Conservation (phyloP, 805 yeast species). For the Myxozyma geophila region DNA sequence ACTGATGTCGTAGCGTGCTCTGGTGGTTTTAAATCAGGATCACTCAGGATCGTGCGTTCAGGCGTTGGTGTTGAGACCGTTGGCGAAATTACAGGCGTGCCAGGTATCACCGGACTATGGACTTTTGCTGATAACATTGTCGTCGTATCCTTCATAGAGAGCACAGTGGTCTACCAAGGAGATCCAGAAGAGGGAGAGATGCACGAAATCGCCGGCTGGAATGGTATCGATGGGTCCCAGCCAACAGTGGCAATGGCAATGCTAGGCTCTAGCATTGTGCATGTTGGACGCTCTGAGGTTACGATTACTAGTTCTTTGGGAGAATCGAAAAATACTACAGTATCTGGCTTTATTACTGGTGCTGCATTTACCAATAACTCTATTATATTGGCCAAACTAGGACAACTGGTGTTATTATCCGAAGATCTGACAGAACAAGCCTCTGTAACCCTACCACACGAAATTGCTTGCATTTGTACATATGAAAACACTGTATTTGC, state of each 20-base stretch:
- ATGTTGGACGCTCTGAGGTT: conserved; percentile 7
- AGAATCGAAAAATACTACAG: not conserved
- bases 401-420: conserved; percentile 2
- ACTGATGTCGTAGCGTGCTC: conserved; percentile 35
- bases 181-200: conserved; percentile 17
- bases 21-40: conserved; percentile 38
- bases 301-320: conserved; percentile 5
- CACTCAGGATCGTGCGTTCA: conserved; percentile 30
- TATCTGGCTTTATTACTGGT: conserved; percentile 15
- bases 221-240: conserved; percentile 10
- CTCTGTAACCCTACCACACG: conserved; percentile 6
- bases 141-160: conserved; percentile 29
- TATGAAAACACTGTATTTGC: conserved; percentile 18
- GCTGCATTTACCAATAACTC: conserved; percentile 12
- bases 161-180: conserved; percentile 25
- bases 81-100: conserved; percentile 22
- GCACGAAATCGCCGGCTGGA: conserved; percentile 23
- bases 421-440: conserved; percentile 6
- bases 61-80: conserved; percentile 34
- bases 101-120: conserved; percentile 33
- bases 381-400: conserved; percentile 15
- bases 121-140: conserved; percentile 22
- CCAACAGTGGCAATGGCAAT: conserved; percentile 25
- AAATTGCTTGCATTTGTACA: conserved; percentile 28
- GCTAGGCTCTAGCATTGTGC: conserved; percentile 6